Evolutionary conservation across 495 filamentous ascomycete genomes (phyloP), one percentile per base, ranked within the genome.

Genomic region (Neurospora sp.): DNA sequence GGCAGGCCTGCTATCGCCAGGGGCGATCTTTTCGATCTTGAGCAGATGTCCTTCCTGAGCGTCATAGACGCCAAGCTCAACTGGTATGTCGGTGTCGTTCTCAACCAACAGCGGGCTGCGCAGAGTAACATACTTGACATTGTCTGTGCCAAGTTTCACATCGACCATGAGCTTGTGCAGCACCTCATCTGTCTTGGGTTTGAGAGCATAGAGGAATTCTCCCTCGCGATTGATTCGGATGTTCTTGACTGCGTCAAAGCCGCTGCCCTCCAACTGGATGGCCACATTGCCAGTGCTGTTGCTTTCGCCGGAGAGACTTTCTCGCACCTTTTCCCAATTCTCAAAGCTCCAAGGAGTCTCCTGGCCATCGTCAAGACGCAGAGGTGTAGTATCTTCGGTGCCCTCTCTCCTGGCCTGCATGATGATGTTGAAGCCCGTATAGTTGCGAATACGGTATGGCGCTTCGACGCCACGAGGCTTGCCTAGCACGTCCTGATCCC

Each of bases 101-200:
- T 98, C 96, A n/a, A 99, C 89, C 16, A 97, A 82, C n/a, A 99
- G 85, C 8, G 96, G 96, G 16, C 96, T 98, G 45, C 95, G 90
- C 79, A 99, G 93, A 9, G 94, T 98, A 77, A 99, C 96, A 80
- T 97, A 95, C 82, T 99, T 99, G 81, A 99, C 91, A 73, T 97
- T 98, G 81, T 99, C 94, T 4, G 88, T 81, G 35, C 94, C 95
- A 40, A 99, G 87, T 69, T 89, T 94, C 74, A 99, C 91, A 71
- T 99, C 94, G 39, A 98, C 95, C 41, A 98, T 87, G 22, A 99
- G 86, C 38, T 94, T 91, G 80, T 99, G 96, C 76, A 93, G 86
- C 22, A 97, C 86, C 61, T 90, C 85, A 76, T 97, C 90, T 3
- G 81, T 78, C 78, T 95, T 94, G 71, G 92, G 90, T 14, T 94